Evolutionary conservation across 257 asterid species (phyloP).

Genomic region (Nicotiana paniculata): DNA sequence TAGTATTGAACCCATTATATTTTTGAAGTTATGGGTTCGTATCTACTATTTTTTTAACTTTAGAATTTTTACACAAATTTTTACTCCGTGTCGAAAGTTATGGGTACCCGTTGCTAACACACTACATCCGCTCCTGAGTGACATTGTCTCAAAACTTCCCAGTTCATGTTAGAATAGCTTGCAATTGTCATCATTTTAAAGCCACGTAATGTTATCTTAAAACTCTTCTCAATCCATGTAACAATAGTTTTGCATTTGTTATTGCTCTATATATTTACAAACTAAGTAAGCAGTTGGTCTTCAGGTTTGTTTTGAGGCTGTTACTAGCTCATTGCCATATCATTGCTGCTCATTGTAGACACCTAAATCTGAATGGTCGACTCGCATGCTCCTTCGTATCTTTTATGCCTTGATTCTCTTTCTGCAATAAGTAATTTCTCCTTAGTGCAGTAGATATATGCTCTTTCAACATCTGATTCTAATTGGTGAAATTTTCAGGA

Average conservation of each 20-base stretch:
- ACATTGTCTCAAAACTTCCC: too few relatives aligned
- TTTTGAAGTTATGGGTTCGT: too few relatives aligned
- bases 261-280: neutral
- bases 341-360: neutral
- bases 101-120: too few relatives aligned
- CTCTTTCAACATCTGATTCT: neutral
- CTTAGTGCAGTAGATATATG: neutral
- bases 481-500: slow-evolving; percentile 29
- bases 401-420: neutral
- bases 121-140: too few relatives aligned
- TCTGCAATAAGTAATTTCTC: neutral
- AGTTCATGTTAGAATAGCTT: too few relatives aligned
- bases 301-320: neutral
- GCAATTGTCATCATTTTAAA: neutral
- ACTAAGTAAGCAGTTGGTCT: neutral
- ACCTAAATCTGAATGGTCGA: neutral
- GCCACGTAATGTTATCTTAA: neutral
- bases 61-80: too few relatives aligned
- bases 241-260: neutral
- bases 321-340: neutral
- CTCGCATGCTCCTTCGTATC: neutral
- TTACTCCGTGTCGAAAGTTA: too few relatives aligned
- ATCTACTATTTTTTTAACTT: too few relatives aligned
- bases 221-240: neutral
- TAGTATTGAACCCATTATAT: too few relatives aligned